Conservation (phyloP, 2,329 filamentous ascomycete species). For the Plenodomus biglobosus region DNA sequence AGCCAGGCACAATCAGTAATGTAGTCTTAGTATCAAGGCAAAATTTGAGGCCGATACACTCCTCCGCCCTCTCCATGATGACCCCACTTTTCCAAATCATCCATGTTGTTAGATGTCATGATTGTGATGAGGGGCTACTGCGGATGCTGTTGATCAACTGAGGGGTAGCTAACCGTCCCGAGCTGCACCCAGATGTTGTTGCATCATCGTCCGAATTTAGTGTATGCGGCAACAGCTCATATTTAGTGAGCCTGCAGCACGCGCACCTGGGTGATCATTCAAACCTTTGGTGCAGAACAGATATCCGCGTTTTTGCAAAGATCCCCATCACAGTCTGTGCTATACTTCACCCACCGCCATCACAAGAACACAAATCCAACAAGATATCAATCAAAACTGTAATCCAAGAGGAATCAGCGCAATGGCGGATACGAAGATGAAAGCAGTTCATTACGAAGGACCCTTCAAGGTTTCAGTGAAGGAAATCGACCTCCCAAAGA, state of each 20-base stretch:
- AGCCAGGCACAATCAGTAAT: too few relatives aligned
- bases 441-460: conserved; percentile 64
- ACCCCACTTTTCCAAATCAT: background rate
- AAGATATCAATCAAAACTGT: too few relatives aligned
- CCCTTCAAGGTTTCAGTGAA: conserved; percentile 65
- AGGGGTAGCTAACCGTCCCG: background rate
- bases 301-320: background rate
- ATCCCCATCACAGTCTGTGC: background rate
- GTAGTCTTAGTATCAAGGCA: too few relatives aligned
- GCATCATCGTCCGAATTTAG: background rate
- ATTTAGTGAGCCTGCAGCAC: background rate
- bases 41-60: too few relatives aligned
- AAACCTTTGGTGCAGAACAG: background rate
- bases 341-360: background rate
- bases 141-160: background rate
- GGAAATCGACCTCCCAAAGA: conserved; percentile 59
- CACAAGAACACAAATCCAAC: too few relatives aligned
- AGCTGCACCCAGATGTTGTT: background rate
- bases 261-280: background rate
- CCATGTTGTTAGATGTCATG: background rate
- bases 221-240: background rate
- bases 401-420: too few relatives aligned
- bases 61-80: background rate
- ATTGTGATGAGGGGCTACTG: background rate
- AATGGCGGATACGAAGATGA: conserved; percentile 51